These are phyloP conservation scores for Yamadazyma triangularis DNA, from an alignment of 1,139 yeast species.

Conservation along the genomic window DNA sequence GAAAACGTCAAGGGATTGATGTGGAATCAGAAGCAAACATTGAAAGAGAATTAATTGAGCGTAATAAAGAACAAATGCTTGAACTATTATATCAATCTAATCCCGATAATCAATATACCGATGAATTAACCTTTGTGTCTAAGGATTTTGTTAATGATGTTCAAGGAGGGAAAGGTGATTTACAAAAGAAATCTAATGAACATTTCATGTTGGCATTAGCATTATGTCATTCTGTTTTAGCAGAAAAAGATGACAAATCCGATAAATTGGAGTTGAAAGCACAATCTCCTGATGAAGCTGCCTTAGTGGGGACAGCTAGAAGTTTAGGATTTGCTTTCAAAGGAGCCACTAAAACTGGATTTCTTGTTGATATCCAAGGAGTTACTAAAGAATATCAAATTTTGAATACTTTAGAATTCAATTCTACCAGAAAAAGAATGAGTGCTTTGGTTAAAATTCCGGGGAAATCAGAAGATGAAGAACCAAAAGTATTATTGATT, in stretches of 20 bases:
- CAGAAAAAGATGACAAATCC: constrained; percentile 39
- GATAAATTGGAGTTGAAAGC: constrained; percentile 43
- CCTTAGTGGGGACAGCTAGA: constrained; percentile 58
- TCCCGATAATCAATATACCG: constrained; percentile 38
- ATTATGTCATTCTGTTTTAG: constrained; percentile 60
- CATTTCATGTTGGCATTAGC: constrained; percentile 87
- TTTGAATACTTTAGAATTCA: constrained; percentile 50
- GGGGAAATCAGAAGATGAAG: constrained; percentile 24
- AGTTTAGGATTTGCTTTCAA: constrained; percentile 49
- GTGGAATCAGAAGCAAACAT: constrained; percentile 42
- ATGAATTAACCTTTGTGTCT: constrained; percentile 68
- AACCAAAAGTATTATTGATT: constrained; percentile 37
- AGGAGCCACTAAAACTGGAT: constrained; percentile 44
- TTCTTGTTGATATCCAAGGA: constrained; percentile 41
- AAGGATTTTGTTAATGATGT: constrained; percentile 46
- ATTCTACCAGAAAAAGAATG: constrained; percentile 68
- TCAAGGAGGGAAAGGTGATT: constrained; percentile 21
- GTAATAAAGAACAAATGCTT: constrained; percentile 66
- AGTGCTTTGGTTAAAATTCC: constrained; percentile 76
- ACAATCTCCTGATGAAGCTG: constrained; percentile 64
- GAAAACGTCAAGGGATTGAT: constrained; percentile 52
- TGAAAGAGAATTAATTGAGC: constrained; percentile 45
- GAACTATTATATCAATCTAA: constrained; percentile 36
- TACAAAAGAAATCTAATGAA: constrained; percentile 62
- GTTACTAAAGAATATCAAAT: constrained; percentile 42